Conservation (phyloP, 257 asterid genomes). For the Solanum sitiens region DNA sequence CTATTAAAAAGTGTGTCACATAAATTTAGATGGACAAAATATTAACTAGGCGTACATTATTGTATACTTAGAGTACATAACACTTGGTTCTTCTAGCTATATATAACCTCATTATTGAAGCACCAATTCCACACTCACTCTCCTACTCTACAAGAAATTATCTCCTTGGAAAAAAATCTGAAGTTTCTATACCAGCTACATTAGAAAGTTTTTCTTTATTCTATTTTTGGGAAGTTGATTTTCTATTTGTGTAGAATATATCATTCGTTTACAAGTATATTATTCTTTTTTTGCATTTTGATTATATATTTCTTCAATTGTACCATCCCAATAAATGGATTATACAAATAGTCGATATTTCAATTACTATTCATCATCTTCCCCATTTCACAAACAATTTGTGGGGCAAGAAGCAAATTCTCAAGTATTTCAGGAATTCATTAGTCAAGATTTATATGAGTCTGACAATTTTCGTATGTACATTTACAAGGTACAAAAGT, state of each 20-base stretch:
- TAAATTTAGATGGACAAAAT: background rate
- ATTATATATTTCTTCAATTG: no score
- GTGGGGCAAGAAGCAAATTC: background rate
- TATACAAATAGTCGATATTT: background rate
- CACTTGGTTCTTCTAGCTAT: background rate
- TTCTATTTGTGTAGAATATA: background rate
- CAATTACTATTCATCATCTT: background rate
- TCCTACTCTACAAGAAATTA: background rate
- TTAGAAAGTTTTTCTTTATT: background rate
- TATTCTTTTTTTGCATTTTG: background rate
- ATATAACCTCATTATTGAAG: background rate
- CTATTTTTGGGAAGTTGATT: background rate
- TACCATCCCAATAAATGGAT: no score
- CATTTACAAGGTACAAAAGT: background rate
- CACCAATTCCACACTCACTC: background rate
- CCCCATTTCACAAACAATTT: background rate
- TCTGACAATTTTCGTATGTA: background rate
- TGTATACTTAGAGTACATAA: background rate
- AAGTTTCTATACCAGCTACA: background rate
- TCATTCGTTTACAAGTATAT: background rate
- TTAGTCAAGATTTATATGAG: background rate
- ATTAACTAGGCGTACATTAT: background rate
- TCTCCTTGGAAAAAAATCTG: background rate
- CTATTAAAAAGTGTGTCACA: no score
- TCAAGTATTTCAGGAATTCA: background rate